Evolutionary conservation across 306 rosid species (phyloP).

Genomic region (Malus fusca): DNA sequence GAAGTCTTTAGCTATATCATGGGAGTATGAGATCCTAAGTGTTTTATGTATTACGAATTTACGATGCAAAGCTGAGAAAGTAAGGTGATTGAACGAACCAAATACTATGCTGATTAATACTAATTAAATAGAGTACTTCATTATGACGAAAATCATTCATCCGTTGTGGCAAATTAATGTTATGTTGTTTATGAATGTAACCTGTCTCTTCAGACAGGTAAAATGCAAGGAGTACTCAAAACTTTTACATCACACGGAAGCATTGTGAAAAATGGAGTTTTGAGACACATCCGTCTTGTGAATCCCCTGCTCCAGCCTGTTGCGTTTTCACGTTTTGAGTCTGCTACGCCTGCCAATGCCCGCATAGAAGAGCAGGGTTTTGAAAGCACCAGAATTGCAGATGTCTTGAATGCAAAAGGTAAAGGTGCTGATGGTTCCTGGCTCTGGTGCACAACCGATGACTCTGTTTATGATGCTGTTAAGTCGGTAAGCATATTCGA

Average conservation of each 20-base stretch:
- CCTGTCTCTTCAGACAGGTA: conserved; percentile 23
- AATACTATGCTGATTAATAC: background rate
- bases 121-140: background rate
- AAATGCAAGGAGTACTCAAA: conserved; percentile 82
- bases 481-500: conserved; percentile 65
- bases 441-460: conserved; percentile 98
- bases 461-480: conserved; percentile 91
- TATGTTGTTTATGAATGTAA: background rate
- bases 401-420: conserved; percentile 69
- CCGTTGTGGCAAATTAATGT: background rate
- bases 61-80: background rate
- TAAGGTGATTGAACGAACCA: background rate
- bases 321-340: conserved; percentile 50
- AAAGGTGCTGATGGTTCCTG: conserved; percentile 96
- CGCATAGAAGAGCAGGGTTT: conserved; percentile 93
- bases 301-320: conserved; percentile 69
- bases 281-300: conserved; percentile 69
- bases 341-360: conserved; percentile 43
- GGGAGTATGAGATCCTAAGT: background rate
- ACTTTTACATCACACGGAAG: conserved; percentile 52
- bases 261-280: conserved; percentile 59
- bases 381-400: conserved; percentile 86
- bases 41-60: background rate
- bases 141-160: background rate
- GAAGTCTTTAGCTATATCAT: background rate